Evolutionary conservation across 1,139 yeast genomes (phyloP).

Genomic region (Saccharomyces hybrid): DNA sequence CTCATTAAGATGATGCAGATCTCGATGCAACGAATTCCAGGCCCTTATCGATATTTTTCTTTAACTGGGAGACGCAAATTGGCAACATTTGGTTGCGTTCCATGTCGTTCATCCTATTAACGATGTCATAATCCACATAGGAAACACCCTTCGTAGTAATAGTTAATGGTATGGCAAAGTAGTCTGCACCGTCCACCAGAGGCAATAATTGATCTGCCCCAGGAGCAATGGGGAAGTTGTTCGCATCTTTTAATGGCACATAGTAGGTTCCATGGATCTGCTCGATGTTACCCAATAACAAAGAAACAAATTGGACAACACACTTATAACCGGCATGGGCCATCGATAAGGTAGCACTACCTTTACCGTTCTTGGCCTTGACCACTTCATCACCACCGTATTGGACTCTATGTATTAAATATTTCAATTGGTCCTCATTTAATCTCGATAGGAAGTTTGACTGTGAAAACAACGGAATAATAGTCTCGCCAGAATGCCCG

Average conservation of each 20-base stretch:
- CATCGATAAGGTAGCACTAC: conserved; percentile 93
- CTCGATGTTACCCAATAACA: conserved; percentile 32
- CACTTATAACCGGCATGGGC: conserved; percentile 91
- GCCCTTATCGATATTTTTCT: conserved; percentile 17
- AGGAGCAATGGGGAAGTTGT: conserved; percentile 34
- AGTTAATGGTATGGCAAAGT: conserved; percentile 59
- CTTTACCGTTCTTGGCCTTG: conserved; percentile 88
- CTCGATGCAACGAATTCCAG: conserved; percentile 6
- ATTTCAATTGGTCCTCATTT: conserved; percentile 37
- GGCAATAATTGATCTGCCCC: conserved; percentile 21
- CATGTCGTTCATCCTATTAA: conserved; percentile 46
- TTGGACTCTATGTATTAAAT: conserved; percentile 79
- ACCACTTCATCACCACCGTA: conserved; percentile 98
- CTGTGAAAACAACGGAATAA: conserved; percentile 58
- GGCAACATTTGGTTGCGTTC: conserved; percentile 35
- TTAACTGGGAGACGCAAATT: conserved; percentile 19
- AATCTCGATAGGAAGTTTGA: conserved; percentile 9
- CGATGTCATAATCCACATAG: conserved; percentile 41
- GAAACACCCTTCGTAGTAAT: conserved; percentile 50
- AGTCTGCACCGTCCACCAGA: conserved; percentile 38
- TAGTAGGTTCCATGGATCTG: conserved; percentile 20
- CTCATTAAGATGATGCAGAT: neutral
- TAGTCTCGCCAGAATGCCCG: conserved; percentile 82
- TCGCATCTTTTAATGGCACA: conserved; percentile 17
- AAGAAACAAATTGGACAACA: conserved; percentile 52